Base-by-base conservation (phyloP, 1,139 yeast genomes). In the Blastobotrys serpentis region DNA sequence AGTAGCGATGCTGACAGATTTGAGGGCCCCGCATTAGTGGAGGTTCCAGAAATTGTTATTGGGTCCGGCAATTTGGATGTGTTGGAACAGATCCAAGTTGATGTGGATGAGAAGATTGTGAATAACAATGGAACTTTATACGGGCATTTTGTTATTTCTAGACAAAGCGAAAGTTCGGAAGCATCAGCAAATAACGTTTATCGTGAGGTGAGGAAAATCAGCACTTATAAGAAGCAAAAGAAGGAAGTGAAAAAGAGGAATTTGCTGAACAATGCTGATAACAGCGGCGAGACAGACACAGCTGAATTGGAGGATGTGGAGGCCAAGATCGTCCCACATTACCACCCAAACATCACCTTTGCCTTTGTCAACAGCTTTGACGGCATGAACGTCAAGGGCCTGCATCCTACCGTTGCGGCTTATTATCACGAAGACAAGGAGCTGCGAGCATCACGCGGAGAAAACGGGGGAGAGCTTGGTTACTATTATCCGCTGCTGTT, bases 311-410 rank as follows among this genome's bases (percentile, higher is more conserved):
- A 48, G 5, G 56, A 52, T 11, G 56, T 48, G 11, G 52, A 46
- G 5, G 54, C 50, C 3, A 56, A 49, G 4, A 53, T 68, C 26
- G 63, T 61, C 11, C 59, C 71, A 0, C 67, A 62, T 52, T 70
- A 66, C 63, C 71, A 70, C 48, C 72, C 73, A 17, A 69, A 70
- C 48, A 68, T 62, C 7, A 63, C 64, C 0, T 22, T 56, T 5
- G 54, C 54, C 21, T 56, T 67, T 6, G 67, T 64, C 18, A 51
- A 48, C 25, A 22, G 46, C 2, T 44, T 36, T 41, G 47, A 42
- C 29, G 26, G 46, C 6, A 22, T 48, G 14, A 42, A 47, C 17
- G 39, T 25, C 42, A 46, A 41, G 2, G 43, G 64, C 25, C 48
- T 66, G 50, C 53, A 61, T 8, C 54, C 65, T 40, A 51, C 73